Conservation (phyloP, 306 rosid species). For the Morella rubra region DNA sequence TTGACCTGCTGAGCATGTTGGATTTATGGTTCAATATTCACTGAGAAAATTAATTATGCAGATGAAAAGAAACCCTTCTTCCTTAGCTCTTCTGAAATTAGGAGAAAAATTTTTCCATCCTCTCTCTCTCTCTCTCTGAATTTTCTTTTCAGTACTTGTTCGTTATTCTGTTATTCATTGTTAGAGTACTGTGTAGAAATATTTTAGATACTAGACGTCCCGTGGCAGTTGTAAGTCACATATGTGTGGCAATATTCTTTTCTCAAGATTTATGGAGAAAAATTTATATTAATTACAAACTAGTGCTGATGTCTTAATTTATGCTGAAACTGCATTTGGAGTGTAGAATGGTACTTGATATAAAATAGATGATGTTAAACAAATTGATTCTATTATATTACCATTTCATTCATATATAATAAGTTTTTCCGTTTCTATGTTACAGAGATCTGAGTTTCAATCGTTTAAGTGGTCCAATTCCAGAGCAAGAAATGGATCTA, state of each 20-base stretch:
- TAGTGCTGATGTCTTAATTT: neutral
- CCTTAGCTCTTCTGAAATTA: too few relatives aligned
- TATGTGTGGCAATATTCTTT: neutral
- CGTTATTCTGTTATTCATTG: neutral
- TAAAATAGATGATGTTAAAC: neutral
- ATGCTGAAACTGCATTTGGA: neutral
- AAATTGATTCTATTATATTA: neutral
- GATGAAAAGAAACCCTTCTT: too few relatives aligned
- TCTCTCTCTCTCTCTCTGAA: too few relatives aligned
- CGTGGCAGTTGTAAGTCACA: neutral
- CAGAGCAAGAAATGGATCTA: constrained; percentile 23
- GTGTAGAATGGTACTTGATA: neutral
- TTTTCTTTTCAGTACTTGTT: neutral
- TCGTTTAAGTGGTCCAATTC: constrained; percentile 61
- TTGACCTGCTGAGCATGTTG: neutral
- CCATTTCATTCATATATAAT: too few relatives aligned
- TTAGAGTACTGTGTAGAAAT: neutral
- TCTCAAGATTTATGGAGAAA: neutral
- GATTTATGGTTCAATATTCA: too few relatives aligned
- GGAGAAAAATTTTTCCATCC: too few relatives aligned
- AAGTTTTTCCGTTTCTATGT: neutral
- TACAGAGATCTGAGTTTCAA: constrained; percentile 85
- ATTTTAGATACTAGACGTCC: neutral
- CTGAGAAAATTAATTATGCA: too few relatives aligned
- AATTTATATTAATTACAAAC: neutral